Evolutionary conservation across 202 grass and related monocot genomes (phyloP).

Genomic region (Digitaria exilis): DNA sequence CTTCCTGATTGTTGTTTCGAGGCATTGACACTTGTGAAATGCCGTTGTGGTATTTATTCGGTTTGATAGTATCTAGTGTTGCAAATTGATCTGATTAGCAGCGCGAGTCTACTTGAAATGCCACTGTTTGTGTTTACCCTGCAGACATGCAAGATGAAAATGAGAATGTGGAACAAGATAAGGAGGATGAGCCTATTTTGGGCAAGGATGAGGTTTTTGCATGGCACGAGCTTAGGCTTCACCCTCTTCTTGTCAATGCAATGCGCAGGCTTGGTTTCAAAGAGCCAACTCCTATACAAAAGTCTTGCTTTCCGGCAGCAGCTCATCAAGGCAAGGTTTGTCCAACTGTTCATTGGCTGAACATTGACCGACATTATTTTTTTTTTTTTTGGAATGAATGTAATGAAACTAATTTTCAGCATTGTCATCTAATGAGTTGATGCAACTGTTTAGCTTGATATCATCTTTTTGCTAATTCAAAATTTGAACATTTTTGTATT

Average conservation of each 20-base stretch:
- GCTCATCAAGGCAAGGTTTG: slow-evolving; percentile 98
- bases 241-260: slow-evolving; percentile 75
- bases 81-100: not conserved
- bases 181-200: slow-evolving; percentile 49
- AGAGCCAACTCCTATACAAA: slow-evolving; percentile 94
- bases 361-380: slow-evolving; percentile 9
- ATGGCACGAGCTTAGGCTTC: slow-evolving; percentile 83
- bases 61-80: not conserved
- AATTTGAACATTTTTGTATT: not conserved
- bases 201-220: slow-evolving; percentile 78
- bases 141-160: slow-evolving; percentile 39
- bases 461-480: not conserved
- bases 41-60: not conserved
- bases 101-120: not conserved
- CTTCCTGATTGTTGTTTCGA: slow-evolving; percentile 16
- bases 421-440: not conserved
- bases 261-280: slow-evolving; percentile 82
- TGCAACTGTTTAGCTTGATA: slow-evolving; percentile 8
- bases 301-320: slow-evolving; percentile 82
- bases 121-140: slow-evolving; percentile 1
- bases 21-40: slow-evolving; percentile 3
- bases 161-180: slow-evolving; percentile 43
- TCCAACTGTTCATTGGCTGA: not conserved
- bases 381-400: not conserved
- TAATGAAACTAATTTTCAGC: not conserved